Base-by-base conservation (phyloP, 176 grass and related monocot species). In the Aegilops tauschii region DNA sequence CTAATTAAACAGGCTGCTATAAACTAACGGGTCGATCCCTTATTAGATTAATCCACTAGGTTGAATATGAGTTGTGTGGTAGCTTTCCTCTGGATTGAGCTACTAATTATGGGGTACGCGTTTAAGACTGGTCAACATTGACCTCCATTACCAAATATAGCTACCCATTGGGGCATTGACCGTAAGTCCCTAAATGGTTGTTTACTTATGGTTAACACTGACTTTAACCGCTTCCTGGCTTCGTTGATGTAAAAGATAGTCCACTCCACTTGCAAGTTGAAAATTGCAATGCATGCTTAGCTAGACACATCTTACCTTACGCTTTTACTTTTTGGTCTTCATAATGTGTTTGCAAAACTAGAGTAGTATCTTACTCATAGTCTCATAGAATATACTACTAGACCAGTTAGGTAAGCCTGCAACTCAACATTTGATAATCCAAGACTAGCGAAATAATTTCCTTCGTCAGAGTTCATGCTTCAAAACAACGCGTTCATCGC, bases 201-300 rank as follows among this genome's bases (percentile, higher is more conserved):
- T 17, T 25, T 56, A 76, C 47, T 65, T 66, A 3, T 66, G 12
- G 75, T 31, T 76, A 50, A n/a, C 45, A 56, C 25, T 14, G 67
- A 40, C 74, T 80, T 87, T 74, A 87, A 84, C 76, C 68, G 35
- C 67, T 75, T 39, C 61, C 34, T 54, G 50, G 50, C 50, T 54
- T 54, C 50, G 50, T 54, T 47, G 76, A 50, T 80, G 85, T n/a
- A 69, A 77, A 80, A 80, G 69, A 84, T 76, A 44, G 35, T 80
- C 81, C 80, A 80, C 75, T 87, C 59, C 85, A 87, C 85, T 91
- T 62, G 89, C 80, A 81, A 65, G 81, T 59, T 72, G 81, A 83
- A 58, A 75, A 75, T 27, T 27, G 28, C 62, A 65, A 69, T 61
- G 40, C 42, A 61, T 59, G 42, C 42, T 35, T 8, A 54, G 50